Conservation (phyloP, 2,329 filamentous ascomycete genomes). For the Chaetomiaceae sp. region DNA sequence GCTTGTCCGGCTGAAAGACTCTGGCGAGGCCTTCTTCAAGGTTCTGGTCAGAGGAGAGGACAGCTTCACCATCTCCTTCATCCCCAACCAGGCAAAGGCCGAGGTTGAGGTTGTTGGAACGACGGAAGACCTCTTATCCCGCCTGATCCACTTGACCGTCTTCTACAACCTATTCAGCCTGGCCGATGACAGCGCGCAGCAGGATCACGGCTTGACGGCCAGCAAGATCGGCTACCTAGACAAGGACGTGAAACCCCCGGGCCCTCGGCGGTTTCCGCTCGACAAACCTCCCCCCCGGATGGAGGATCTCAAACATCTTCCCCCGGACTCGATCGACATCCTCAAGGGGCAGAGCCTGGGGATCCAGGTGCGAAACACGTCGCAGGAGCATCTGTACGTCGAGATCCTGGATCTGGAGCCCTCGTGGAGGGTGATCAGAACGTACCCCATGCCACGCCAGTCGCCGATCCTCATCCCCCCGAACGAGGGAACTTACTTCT, state of each 20-base stretch:
- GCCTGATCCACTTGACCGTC: neutral
- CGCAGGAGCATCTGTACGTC: neutral
- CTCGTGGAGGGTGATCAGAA: neutral
- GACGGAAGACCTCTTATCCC: neutral
- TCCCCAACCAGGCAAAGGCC: neutral
- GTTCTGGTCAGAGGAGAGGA: neutral
- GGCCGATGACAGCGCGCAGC: neutral
- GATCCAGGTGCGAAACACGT: neutral
- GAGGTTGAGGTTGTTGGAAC: neutral
- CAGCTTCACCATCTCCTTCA: neutral
- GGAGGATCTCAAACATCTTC: too few relatives aligned
- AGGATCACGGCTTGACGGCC: neutral
- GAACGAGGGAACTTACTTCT: neutral
- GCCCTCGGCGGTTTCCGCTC: neutral
- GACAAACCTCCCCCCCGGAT: neutral
- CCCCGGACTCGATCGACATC: too few relatives aligned
- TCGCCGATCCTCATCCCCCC: neutral
- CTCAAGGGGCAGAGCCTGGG: neutral
- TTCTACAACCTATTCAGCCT: neutral
- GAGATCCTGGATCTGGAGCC: neutral
- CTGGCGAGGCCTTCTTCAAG: neutral
- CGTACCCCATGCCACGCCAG: neutral
- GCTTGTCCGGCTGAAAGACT: neutral
- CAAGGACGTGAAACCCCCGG: neutral
- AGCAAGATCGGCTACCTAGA: neutral